Base-by-base conservation (phyloP, 1,284 basidiomycete genomes). In the Moesziomyces sp. region DNA sequence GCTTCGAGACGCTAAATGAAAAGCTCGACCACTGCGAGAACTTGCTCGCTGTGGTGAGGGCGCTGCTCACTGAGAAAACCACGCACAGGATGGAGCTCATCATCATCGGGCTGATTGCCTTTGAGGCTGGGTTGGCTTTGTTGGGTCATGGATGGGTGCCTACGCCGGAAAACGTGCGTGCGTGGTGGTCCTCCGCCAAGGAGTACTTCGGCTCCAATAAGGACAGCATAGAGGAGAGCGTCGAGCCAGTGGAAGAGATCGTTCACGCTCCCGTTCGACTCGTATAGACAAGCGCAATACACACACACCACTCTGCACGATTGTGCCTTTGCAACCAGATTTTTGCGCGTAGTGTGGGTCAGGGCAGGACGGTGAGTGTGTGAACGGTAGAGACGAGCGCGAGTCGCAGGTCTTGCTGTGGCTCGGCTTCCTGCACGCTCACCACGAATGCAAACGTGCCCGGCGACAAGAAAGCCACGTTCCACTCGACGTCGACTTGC, bases 11-110 rank as follows among this genome's bases (percentile, higher is more conserved):
- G 19, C 49, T 82, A 19, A 83, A 83, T 46, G 81, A 81, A 46
- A 83, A 83, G 63, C 62, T 83, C 23, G 75, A 83, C 54, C 78
- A 82, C 55, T 77, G 78, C 57, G 82, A 83, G 50, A 78, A 83
- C 46, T 53, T 83, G 28, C 51, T 83, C 11, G 78, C 71, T 0
- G 74, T 81, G 2, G 70, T 83, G 30, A 64, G 82, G n/a, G 82
- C 82, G 24, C 56, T 83, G 38, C 62, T 82, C 23, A 83, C 82
- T 11, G 82, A 83, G 54, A 66, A 71, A 23, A 74, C 72, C 24
- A 78, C 76, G 35, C 82, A 83, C 53, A 65, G 79, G 26, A 83
- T 83, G 81, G 82, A 82, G 63, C 45, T 82, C 23, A 79, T 82
- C 50, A 82, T 82, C 45, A 82, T 82, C 35, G 71, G 63, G 1